Evolutionary conservation across 176 grass and related monocot genomes (phyloP), one percentile per base, ranked within the genome.

Genomic region (Canna indica): DNA sequence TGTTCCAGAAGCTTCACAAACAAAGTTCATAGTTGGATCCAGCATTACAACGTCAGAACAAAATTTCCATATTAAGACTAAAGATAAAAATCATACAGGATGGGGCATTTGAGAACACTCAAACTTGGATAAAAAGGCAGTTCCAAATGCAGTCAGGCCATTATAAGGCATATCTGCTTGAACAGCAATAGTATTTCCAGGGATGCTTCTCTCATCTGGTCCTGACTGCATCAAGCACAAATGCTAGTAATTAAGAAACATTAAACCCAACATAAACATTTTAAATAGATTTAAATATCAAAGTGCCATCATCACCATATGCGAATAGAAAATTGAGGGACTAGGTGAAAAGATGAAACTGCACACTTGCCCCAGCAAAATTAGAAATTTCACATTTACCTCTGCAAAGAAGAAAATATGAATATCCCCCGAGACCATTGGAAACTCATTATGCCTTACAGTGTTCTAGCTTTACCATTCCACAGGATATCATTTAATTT

Each of bases 31-130:
- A 66, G 6, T 66, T 66, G 63, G 20, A 66, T 66, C 63, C 16
- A 18, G 8, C 9, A 41, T 39, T 38, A 22, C 7, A 36, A 31
- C 3, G 62, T 0, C 1, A 29, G 27, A 36, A 65, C 16, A 63
- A 30, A 9, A 5, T 65, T 22, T 38, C 22, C 6, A 17, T 30
- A 4, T 28, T 30, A 47, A 22, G 13, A 10, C 9, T 48, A 47
- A 47, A 70, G 38, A 31, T 20, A 46, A 69, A 67, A 38, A 82
- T 75, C 82, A 83, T 99, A 99, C 94, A 57, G 90, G 84, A 78
- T 99, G 94, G 57, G 89, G 94, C 86, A 99, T 99, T 81, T 99
- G 94, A 78, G 94, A 90, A 78, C 94, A 99, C 75, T 99, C 94
- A 5, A 99, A 99, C 70, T 99, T 99, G 18, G 90, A 99, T 28